Evolutionary conservation across 2,329 filamentous ascomycete genomes (phyloP), one percentile per base, ranked within the genome.

Genomic region (Aureobasidium zeae): DNA sequence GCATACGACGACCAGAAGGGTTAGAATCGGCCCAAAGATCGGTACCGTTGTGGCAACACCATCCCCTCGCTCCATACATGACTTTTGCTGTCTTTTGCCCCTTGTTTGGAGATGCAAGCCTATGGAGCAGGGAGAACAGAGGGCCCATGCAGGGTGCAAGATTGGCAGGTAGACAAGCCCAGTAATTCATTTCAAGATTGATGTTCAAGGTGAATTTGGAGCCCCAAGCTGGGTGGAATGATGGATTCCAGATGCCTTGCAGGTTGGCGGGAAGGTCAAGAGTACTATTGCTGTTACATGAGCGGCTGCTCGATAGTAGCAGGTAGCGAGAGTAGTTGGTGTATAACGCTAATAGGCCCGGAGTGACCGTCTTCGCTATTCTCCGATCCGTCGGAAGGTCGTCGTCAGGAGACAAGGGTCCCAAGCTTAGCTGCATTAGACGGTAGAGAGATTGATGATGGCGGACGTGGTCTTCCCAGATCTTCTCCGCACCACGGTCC

Each of bases 181-280:
- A 73, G 51, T 73, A 74, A 49, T 73, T 73, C 71, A 74, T 74
- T 52, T 74, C 63, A 0, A 64, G 56, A 30, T 73, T 74, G 53
- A 73, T 70, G 48, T 73, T 71, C 50, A 72, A 68, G 0, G 70
- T 73, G 45, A 65, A 71, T 48, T 69, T 71, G 17, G 60, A 63
- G 3, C 68, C 68, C 69, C 70, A 72, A 0, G 65, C 55, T 5
- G 64, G 65, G 8, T 59, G 51, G 44, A 66, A 67, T 4, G 58
- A 57, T 1, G 60, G 54, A 36, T 68, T 69, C 67, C 65, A 69
- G 24, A 70, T 60, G 0, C 66, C 66, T 49, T 71, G 66, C 0
- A 69, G 59, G 30, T 62, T 70, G 1, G 66, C 63, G 4, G 67
- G 67, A 4, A 70, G 53, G 10, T 41, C 39, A 3, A 25, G 50